Conservation (phyloP, 352 stramenopile genomes). For the Phytophthora europaea region DNA sequence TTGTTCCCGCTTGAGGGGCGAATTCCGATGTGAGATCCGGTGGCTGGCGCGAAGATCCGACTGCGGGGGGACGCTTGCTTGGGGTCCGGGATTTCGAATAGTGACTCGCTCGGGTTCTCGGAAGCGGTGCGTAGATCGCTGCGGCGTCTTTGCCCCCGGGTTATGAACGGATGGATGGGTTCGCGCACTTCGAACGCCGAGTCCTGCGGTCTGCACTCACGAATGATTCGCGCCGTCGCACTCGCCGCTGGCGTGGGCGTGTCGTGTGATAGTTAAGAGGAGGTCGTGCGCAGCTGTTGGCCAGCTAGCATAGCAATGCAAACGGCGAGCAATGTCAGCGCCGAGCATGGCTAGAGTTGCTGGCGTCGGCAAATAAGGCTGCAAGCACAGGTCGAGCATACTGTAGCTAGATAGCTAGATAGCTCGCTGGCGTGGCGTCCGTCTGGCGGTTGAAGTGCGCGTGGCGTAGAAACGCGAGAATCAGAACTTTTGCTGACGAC, state of each 20-base stretch:
- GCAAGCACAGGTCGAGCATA: neutral
- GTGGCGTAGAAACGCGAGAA: neutral
- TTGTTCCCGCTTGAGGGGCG: neutral
- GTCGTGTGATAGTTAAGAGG: neutral
- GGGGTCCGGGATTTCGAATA: neutral
- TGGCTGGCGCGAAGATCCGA: neutral
- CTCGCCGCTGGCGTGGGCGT: neutral
- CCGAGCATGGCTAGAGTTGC: neutral
- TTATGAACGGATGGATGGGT: neutral
- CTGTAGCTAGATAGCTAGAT: neutral
- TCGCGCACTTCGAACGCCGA: conserved; percentile 2
- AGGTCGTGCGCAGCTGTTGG: neutral
- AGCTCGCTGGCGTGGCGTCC: neutral
- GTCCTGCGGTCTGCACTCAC: conserved; percentile 1
- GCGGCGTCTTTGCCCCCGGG: conserved; percentile 2
- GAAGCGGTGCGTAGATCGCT: conserved; percentile 4
- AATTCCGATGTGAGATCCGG: conserved; percentile 16
- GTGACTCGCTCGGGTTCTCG: neutral
- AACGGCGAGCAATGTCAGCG: neutral
- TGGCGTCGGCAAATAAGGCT: neutral
- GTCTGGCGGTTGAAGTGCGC: neutral
- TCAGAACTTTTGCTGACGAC: conserved; percentile 2
- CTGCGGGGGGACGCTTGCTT: conserved; percentile 5
- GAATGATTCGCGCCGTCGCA: conserved; percentile 9
- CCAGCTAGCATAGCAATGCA: neutral